phyloP scores from a whole-genome alignment of 1,139 yeast species.

The Suhomyces ambrosiae region DNA sequence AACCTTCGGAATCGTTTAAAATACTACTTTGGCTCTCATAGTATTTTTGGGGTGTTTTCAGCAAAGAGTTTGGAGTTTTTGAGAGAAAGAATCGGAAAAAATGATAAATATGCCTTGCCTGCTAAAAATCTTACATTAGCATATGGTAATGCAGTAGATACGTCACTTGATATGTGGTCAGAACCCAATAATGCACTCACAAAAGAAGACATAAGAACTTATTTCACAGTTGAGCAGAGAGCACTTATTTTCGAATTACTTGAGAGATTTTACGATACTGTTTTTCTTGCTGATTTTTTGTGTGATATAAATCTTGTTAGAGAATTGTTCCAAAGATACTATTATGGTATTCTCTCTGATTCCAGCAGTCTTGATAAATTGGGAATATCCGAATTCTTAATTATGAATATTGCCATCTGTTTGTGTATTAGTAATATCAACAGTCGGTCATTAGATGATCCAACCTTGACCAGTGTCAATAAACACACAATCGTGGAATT shows the following conservation, averaged over 20 bases:
- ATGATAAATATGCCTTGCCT: constrained; percentile 10
- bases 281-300: constrained; percentile 10
- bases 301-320: constrained; percentile 10
- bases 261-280: constrained; percentile 10
- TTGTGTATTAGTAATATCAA: constrained; percentile 15
- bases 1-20: constrained; percentile 2
- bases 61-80: constrained; percentile 14
- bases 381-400: constrained; percentile 19
- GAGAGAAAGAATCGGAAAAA: constrained; percentile 4
- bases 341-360: constrained; percentile 11
- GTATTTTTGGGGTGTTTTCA: constrained; percentile 14
- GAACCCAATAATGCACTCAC: constrained; percentile 1
- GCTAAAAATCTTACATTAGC: constrained; percentile 13
- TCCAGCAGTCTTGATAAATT: constrained; percentile 13
- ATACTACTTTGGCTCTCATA: constrained; percentile 15
- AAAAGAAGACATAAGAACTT: neutral
- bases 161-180: constrained; percentile 10
- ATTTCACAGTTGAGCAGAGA: constrained; percentile 8
- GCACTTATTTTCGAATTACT: constrained; percentile 13
- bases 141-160: constrained; percentile 10
- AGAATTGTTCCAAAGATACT: constrained; percentile 14
- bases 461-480: constrained; percentile 8
- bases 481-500: constrained; percentile 3
- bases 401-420: constrained; percentile 21
- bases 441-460: constrained; percentile 1